Base-by-base conservation (phyloP, 202 grass and related monocot genomes). In the Schoenoplectus triqueter region DNA sequence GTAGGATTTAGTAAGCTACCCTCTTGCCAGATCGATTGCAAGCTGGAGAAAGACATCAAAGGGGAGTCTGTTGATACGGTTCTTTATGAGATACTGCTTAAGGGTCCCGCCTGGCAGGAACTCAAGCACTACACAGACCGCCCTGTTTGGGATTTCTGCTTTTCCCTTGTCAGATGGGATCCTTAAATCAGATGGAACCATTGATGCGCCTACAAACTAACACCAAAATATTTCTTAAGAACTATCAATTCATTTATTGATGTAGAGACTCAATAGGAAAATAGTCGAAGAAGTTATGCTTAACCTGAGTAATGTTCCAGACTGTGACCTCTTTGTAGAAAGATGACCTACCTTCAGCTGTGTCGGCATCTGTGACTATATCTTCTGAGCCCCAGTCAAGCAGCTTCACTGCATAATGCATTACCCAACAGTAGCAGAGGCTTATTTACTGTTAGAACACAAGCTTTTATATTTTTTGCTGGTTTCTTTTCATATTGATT, bases 161-260 rank as follows among this genome's bases (percentile, higher is more conserved):
- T 87, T 82, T 8, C 75, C 80, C 62, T 90, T 90, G 11, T 57
- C 73, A 21, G 40, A 78, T 62, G 95, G 95, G 83, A 97, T 86
- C 85, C 88, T 95, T 80, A 97, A 90, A 59, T 95, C 89, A 7
- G 92, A 89, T 0, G 92, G 88, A 41, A 91, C 92, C 92, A 93
- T 97, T 11, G 92, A 94, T 73, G 92, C 92, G 0, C 95, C 95
- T 17, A 97, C 89, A 61, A 97, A 97, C 95, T 97, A 21, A 21
- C 50, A 77, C 1, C 13, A 56, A 59, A 59, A 7, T 72, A 62
- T 82, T 15, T 66, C 40, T 50, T 59, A 55, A 73, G 47, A 69
- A 22, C 55, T 59, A 59, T 57, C 3, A 66, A 19, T 66, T 84
- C 0, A 5, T 22, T 64, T 64, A 64, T 11, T 47, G 10, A 45